Evolutionary conservation across 2,329 filamentous ascomycete genomes (phyloP), one percentile per base, ranked within the genome.

Genomic region (Rugonectria rugulosa): DNA sequence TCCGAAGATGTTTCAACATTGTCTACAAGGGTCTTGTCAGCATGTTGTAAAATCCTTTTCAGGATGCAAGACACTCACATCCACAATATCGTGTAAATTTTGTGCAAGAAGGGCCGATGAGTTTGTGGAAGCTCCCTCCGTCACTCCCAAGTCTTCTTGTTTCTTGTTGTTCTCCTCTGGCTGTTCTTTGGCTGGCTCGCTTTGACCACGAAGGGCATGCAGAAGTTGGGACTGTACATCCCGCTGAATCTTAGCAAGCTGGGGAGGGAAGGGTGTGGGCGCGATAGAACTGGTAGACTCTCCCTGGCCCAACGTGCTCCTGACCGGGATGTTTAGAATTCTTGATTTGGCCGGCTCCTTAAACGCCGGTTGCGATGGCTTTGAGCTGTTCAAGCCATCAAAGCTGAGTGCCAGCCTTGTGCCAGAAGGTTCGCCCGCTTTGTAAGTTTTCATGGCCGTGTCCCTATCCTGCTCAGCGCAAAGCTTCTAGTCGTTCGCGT

Each of bases 1-100:
- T 32, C 15, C 52, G 51, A 2, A 72, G 57, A 46, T 65, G 64
- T 26, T 34, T 40, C 42, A 67, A 45, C 47, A 72, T 56, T 48
- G 46, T 61, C 70, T 68, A 41, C 44, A 36, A 31, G 31, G 17
- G 19, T 36, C 62, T 41, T 58, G 31, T 66, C 34, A 66, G 60
- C 44, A 49, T 29, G 14, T 5, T 20, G 21, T 14, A 6, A 15
- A 60, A 34, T 1, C 6, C 3, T 24, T n/a, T n/a, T n/a, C n/a
- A 21, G 6, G 14, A 2, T 7, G n/a, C 48, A 41, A 20, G 9
- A 14, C n/a, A 26, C 67, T 58, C 57, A 72, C 70, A 36, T 68
- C 60, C 14, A 70, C 59, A 14, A 68, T 36, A 9, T 31, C 53
- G 27, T 70, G 62, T 9, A 71, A 38, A 32, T 57, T 57, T 19